Percentiles rank a stretch among this genome's conserved stretches.
Evolutionary conservation across 495 filamentous ascomycete species (phyloP).

Genomic region (Articulospora tetracladia): DNA sequence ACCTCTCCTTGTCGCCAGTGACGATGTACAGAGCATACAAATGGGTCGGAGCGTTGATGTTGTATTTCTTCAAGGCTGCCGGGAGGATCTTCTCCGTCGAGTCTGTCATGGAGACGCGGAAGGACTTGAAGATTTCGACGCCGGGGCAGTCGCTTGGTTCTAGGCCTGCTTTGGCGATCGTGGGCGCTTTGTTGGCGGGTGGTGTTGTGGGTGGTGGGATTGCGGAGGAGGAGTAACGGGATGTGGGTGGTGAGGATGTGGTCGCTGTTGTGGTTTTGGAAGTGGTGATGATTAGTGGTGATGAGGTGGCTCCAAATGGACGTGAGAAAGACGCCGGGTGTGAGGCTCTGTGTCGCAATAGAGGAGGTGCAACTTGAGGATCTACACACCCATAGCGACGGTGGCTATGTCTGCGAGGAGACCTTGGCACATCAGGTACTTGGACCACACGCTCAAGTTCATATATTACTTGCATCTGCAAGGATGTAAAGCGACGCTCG

Average conservation of each 20-base stretch:
- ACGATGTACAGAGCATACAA: constrained; percentile 95
- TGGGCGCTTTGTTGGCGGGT: background rate
- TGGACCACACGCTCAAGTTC: background rate
- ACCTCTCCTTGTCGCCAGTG: constrained; percentile 91
- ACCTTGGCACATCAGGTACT: background rate
- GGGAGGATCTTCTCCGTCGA: constrained; percentile 93
- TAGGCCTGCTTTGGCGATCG: background rate
- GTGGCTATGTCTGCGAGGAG: background rate
- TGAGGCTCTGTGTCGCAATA: background rate
- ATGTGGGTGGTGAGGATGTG: background rate
- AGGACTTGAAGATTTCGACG: constrained; percentile 92
- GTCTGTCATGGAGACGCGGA: constrained; percentile 91
- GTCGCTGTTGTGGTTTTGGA: background rate
- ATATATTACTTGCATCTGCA: background rate
- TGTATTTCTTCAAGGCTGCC: constrained; percentile 90
- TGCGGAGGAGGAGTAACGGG: background rate
- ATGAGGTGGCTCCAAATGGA: background rate
- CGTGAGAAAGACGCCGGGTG: background rate
- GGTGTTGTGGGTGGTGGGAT: background rate
- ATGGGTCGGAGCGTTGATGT: constrained; percentile 91
- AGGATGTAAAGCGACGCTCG: constrained; percentile 73
- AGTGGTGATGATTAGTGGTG: background rate
- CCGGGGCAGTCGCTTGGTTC: background rate
- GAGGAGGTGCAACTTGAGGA: background rate
- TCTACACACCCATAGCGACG: constrained; percentile 2